Percentiles rank a stretch among this genome's conserved stretches.
phyloP scores from a whole-genome alignment of 495 filamentous ascomycete genomes.

The Hyaloscypha bicolor region DNA sequence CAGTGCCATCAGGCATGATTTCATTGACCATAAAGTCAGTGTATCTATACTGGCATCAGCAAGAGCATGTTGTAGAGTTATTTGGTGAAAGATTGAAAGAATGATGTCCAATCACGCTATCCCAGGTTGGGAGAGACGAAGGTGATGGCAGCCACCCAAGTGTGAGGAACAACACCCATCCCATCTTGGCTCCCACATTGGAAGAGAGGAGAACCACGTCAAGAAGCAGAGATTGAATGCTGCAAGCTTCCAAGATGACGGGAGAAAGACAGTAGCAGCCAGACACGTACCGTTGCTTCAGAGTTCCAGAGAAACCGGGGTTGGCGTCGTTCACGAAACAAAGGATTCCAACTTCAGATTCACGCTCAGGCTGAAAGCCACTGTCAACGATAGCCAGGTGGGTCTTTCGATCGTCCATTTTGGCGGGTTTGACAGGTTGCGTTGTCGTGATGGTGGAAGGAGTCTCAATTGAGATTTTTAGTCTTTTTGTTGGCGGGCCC shows the following conservation, averaged over 20 bases:
- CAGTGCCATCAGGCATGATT: conserved; percentile 75
- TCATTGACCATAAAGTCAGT: conserved; percentile 97
- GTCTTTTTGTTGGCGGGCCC: conserved; percentile 22
- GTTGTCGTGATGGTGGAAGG: not conserved
- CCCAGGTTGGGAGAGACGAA: not conserved
- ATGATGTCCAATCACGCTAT: not conserved
- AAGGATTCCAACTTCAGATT: conserved; percentile 57
- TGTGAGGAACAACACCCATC: not conserved
- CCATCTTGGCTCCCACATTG: no score
- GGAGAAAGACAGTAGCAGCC: not conserved
- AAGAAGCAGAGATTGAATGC: not conserved
- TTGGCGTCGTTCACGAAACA: conserved; percentile 53
- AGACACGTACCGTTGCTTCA: conserved; percentile 58
- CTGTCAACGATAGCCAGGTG: not conserved
- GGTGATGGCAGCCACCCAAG: not conserved
- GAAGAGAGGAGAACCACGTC: not conserved
- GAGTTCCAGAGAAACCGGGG: conserved; percentile 53
- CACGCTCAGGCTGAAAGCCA: conserved; percentile 32
- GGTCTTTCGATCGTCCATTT: conserved; percentile 13
- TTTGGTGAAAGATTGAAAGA: not conserved
- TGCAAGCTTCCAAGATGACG: not conserved
- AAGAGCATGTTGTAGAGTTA: not conserved
- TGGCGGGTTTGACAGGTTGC: not conserved
- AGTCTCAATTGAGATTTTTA: conserved; percentile 13
- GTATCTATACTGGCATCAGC: conserved; percentile 56